phyloP scores from a whole-genome alignment of 257 asterid genomes.

The Salvia miltiorrhiza region DNA sequence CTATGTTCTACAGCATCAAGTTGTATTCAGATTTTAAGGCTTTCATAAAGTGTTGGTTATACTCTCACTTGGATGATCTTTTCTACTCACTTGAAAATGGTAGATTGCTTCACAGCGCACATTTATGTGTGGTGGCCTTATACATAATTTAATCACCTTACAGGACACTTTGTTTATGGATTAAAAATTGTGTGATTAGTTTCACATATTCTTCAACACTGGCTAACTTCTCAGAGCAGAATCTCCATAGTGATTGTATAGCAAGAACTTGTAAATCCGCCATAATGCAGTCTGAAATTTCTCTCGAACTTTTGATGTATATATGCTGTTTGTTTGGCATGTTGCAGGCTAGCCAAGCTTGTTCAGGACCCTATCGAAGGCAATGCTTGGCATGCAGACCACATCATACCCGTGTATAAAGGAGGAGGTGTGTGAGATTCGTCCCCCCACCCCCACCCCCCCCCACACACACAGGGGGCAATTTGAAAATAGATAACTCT shows the following conservation, averaged over 20 bases:
- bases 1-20: background rate
- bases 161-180: background rate
- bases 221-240: background rate
- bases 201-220: background rate
- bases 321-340: slow-evolving; percentile 17
- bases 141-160: background rate
- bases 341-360: slow-evolving; percentile 68
- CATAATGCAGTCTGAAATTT: background rate
- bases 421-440: slow-evolving; percentile 74
- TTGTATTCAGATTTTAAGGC: slow-evolving; percentile 1
- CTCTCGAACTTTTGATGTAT: background rate
- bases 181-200: background rate
- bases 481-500: too few relatives aligned
- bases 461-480: too few relatives aligned
- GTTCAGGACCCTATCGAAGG: slow-evolving; percentile 77
- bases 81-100: background rate
- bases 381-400: slow-evolving; percentile 99
- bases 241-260: background rate
- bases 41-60: slow-evolving; percentile 1
- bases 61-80: background rate
- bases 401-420: slow-evolving; percentile 76
- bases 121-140: background rate
- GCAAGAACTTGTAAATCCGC: background rate
- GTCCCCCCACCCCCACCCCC: background rate
- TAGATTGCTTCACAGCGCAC: background rate